A percentile compares a stretch with the other conserved stretches of the same genome.
Conservation (phyloP, 2,329 filamentous ascomycete species). For the Sclerotinia borealis region DNA sequence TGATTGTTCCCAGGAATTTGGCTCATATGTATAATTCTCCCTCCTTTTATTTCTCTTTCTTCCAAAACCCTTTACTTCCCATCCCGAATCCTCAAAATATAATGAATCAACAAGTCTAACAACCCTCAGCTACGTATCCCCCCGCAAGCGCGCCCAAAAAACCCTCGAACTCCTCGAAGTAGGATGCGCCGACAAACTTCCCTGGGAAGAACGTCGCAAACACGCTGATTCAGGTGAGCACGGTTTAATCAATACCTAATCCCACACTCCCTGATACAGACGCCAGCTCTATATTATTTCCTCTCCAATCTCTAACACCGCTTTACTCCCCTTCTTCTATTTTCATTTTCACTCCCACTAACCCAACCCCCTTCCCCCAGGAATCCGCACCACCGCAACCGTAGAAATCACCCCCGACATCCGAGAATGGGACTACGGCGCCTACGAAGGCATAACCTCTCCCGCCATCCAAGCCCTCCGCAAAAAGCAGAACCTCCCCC, state of each 20-base stretch:
- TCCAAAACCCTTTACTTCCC: too few relatives aligned
- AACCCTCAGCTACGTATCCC: conserved; percentile 69
- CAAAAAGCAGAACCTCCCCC: conserved; percentile 36
- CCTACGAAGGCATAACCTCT: conserved; percentile 77
- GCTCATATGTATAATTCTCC: conserved; percentile 65
- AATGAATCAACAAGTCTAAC: background rate
- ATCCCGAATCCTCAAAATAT: too few relatives aligned
- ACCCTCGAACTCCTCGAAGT: conserved; percentile 87
- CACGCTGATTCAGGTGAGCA: conserved; percentile 26
- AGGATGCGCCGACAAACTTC: conserved; percentile 60
- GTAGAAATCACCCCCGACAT: conserved; percentile 67
- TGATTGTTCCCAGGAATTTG: conserved; percentile 77
- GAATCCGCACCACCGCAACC: conserved; percentile 48
- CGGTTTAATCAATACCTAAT: background rate
- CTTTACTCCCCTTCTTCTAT: background rate
- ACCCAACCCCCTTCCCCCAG: background rate
- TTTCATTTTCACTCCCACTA: background rate
- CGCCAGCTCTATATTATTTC: background rate
- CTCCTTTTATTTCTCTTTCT: too few relatives aligned
- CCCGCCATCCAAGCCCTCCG: conserved; percentile 57
- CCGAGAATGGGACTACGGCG: conserved; percentile 70
- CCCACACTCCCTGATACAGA: background rate
- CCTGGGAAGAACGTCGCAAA: conserved; percentile 56
- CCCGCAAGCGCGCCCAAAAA: conserved; percentile 73
- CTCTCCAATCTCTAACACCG: too few relatives aligned